Conservation (phyloP, 2,329 filamentous ascomycete genomes). For the Allantophomopsis cytisporea region DNA sequence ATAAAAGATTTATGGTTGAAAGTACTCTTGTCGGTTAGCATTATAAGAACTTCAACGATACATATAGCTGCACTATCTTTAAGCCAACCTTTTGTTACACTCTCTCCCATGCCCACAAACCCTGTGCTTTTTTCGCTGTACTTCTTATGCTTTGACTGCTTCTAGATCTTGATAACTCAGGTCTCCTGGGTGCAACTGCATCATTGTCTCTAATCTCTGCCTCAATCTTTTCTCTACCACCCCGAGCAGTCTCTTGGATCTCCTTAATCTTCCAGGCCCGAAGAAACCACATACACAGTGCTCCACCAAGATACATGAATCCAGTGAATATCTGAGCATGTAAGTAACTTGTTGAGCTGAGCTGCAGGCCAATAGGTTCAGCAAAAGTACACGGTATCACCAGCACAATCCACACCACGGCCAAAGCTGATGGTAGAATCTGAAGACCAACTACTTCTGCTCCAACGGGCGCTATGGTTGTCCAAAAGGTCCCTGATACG, state of each 20-base stretch:
- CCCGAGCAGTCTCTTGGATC: constrained; percentile 21
- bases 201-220: constrained; percentile 7
- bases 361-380: constrained; percentile 41
- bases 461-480: constrained; percentile 53
- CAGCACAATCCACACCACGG: constrained; percentile 58
- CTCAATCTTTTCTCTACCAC: constrained; percentile 6
- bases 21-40: too few relatives aligned
- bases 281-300: constrained; percentile 36
- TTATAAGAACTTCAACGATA: constrained; percentile 21
- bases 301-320: constrained; percentile 45
- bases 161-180: constrained; percentile 3
- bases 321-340: constrained; percentile 46
- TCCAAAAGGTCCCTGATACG: constrained; percentile 61
- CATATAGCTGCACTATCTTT: constrained; percentile 28
- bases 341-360: constrained; percentile 34
- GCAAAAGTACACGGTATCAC: constrained; percentile 58
- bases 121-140: constrained; percentile 8
- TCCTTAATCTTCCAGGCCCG: constrained; percentile 47
- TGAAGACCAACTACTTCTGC: constrained; percentile 63
- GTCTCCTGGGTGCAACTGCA: constrained; percentile 2
- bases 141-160: constrained; percentile 9
- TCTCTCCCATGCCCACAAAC: constrained; percentile 10
- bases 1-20: too few relatives aligned
- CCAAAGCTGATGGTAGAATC: constrained; percentile 54
- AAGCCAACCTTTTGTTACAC: constrained; percentile 1